Percentiles rank a stretch among this genome's conserved stretches.
Conservation (phyloP, 176 grass and related monocot genomes). For the Eragrostis nindensis region DNA sequence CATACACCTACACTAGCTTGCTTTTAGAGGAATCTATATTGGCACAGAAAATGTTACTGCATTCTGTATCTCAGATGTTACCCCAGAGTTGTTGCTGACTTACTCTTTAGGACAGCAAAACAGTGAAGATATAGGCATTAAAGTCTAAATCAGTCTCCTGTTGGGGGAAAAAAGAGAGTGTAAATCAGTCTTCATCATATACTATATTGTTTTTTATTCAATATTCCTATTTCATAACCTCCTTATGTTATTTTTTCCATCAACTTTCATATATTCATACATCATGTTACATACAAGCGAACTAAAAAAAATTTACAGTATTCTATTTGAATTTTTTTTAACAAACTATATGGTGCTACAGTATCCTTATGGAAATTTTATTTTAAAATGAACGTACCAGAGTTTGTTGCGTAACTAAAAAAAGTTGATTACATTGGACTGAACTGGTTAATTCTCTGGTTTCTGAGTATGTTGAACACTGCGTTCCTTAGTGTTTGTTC, state of each 20-base stretch:
- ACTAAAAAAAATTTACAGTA: background rate
- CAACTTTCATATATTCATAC: background rate
- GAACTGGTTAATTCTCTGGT: background rate
- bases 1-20: background rate
- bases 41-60: background rate
- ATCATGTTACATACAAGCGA: too few species aligned
- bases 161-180: too few species aligned
- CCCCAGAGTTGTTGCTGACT: background rate
- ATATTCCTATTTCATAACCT: background rate
- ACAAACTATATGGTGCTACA: too few species aligned
- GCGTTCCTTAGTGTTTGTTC: background rate
- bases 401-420: too few species aligned
- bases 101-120: constrained; percentile 20
- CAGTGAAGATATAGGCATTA: constrained; percentile 3
- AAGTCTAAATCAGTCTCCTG: too few species aligned
- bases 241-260: background rate
- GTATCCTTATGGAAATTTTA: too few species aligned
- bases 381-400: background rate
- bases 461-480: background rate
- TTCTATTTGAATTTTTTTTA: too few species aligned
- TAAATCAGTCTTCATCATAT: constrained; percentile 1
- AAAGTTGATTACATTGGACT: background rate
- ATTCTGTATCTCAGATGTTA: constrained; percentile 5
- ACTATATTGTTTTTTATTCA: background rate
- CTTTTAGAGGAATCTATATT: background rate